These are phyloP conservation scores for Suillus subaureus DNA, from an alignment of 768 basidiomycete genomes.

Conservation along the genomic window DNA sequence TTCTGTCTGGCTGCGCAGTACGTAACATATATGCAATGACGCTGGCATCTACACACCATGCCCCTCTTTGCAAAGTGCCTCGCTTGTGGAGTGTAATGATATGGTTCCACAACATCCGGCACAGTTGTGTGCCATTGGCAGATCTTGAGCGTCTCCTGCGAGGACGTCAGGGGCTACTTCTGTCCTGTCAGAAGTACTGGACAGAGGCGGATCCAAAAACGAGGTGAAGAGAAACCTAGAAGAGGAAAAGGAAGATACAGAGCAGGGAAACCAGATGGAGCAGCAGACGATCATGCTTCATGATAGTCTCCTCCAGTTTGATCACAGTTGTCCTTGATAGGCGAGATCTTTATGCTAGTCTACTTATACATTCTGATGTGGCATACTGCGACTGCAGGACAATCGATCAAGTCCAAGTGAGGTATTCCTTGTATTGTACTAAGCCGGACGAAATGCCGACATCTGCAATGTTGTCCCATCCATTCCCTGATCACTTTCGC, in stretches of 20 bases:
- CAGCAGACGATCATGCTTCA: slow-evolving; percentile 2
- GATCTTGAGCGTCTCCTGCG: slow-evolving; percentile 9
- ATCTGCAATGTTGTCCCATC: not conserved
- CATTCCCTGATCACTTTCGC: not conserved
- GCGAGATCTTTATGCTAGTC: not conserved
- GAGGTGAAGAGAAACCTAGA: not conserved
- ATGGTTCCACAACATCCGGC: slow-evolving; percentile 19
- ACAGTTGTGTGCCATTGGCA: slow-evolving; percentile 24
- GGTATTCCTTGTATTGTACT: not conserved
- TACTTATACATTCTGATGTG: not conserved
- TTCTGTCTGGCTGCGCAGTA: too few relatives aligned
- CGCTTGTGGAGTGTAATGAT: slow-evolving; percentile 20
- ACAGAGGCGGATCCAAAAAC: slow-evolving; percentile 6
- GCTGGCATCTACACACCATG: too few relatives aligned
- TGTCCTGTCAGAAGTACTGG: slow-evolving; percentile 4
- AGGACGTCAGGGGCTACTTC: slow-evolving; percentile 13
- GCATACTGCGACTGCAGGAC: not conserved
- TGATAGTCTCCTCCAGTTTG: not conserved
- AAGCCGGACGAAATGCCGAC: not conserved
- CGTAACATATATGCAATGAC: too few relatives aligned
- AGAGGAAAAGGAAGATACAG: not conserved
- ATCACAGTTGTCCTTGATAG: not conserved
- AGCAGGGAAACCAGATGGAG: not conserved
- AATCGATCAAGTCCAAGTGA: not conserved
- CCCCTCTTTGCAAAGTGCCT: slow-evolving; percentile 24